These are phyloP conservation scores for Waitea zeae DNA, from an alignment of 1,284 basidiomycete genomes.

Conservation along the genomic window DNA sequence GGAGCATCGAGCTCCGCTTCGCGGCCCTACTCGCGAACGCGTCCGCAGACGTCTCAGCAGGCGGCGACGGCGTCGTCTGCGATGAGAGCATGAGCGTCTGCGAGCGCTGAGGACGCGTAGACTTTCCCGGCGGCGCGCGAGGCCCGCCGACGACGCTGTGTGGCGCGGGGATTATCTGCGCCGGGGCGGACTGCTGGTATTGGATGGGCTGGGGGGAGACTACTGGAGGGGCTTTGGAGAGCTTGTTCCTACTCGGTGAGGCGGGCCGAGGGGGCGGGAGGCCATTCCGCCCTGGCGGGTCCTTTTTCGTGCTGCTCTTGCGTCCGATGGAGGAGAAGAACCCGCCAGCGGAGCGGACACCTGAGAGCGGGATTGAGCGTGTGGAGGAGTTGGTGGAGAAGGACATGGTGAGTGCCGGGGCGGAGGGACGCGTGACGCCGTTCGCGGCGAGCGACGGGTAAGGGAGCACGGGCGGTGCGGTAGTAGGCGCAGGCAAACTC, in stretches of 20 bases:
- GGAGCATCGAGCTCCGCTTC: constrained; percentile 22
- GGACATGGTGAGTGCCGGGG: constrained; percentile 13
- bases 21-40: too few relatives aligned
- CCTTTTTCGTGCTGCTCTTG: constrained; percentile 46
- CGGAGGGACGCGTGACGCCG: constrained; percentile 9
- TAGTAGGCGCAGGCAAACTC: constrained; percentile 25
- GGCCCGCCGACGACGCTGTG: constrained; percentile 9
- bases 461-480: constrained; percentile 49
- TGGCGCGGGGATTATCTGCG: constrained; percentile 24
- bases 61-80: not conserved
- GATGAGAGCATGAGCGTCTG: not conserved
- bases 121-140: not conserved
- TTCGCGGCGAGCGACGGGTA: constrained; percentile 43
- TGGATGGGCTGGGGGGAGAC: too few relatives aligned
- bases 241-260: constrained; percentile 25
- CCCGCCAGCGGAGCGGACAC: constrained; percentile 22
- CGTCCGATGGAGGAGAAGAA: constrained; percentile 66
- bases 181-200: constrained; percentile 15
- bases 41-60: not conserved
- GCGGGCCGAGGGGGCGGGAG: constrained; percentile 16
- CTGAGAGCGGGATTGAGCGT: constrained; percentile 15
- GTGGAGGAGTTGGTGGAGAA: constrained; percentile 15
- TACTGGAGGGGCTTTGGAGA: constrained; percentile 14
- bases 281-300: constrained; percentile 11
- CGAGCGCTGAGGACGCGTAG: too few relatives aligned